Evolutionary conservation across 2,329 filamentous ascomycete species (phyloP), one percentile per base, ranked within the genome.

Genomic region (Cladosporium austrohemisphaericum): DNA sequence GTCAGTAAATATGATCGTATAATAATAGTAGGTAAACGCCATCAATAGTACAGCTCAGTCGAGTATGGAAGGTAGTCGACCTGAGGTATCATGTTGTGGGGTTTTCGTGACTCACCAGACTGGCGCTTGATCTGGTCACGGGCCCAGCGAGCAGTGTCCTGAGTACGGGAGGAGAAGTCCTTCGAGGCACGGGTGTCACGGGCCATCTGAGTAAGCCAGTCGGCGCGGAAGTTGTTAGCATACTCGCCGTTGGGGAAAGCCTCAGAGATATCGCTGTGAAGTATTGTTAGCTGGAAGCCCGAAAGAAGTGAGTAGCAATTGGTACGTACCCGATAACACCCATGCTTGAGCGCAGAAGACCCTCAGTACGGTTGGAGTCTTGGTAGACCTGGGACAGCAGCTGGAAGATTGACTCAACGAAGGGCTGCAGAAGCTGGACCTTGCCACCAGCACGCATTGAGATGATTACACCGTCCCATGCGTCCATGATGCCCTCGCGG

Each of bases 401-500:
- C 59, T 86, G 78, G 75, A 97, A 96, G 64, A 98, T 92, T 6
- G 85, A 81, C 59, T 86, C 79, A 16, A 97, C 81, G 60, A 88
- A 95, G 52, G 83, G 86, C 61, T 85, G 80, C 23, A 96, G 78
- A 32, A 81, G 73, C 67, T 80, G 74, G 51, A 85, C 86, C 76
- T 92, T 92, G 63, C 75, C 76, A 63, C 85, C 88, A 44, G 78
- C 73, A 76, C 93, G 95, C 85, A 97, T 90, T 46, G 93, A 90
- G 68, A 92, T 84, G 65, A 98, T 90, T 58, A 95, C 93, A 58
- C 93, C 93, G 62, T 91, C 90, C 91, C 94, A 98, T 26, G 93
- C 93, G 76, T 98, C 93, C 85, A 97, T 95, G 59, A 98, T 97
- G 60, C 92, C 93, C 67, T 98, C 94, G 47, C 93, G 85, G 41